These are phyloP conservation scores for Claviceps arundinis DNA, from an alignment of 2,329 filamentous ascomycete species.

Conservation along the genomic window DNA sequence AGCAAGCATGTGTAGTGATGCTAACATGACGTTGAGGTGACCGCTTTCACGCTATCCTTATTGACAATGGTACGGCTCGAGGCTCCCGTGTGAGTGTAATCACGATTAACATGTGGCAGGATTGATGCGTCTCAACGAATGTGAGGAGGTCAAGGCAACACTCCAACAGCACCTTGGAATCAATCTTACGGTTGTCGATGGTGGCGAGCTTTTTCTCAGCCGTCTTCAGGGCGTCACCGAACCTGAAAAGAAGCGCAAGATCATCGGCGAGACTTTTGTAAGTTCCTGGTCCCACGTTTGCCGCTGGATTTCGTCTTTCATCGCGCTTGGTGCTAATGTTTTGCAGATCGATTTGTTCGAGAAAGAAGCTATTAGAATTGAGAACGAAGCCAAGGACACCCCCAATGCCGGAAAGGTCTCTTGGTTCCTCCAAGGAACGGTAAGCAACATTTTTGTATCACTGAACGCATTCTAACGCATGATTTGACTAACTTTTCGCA, in stretches of 20 bases:
- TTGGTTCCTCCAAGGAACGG: conserved; percentile 78
- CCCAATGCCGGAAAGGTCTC: conserved; percentile 60
- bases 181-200: conserved; percentile 80
- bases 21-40: conserved; percentile 1
- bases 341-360: conserved; percentile 61
- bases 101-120: conserved; percentile 11
- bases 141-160: conserved; percentile 65
- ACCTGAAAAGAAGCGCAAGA: conserved; percentile 78
- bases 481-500: background rate
- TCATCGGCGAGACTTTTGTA: conserved; percentile 47
- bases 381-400: conserved; percentile 54
- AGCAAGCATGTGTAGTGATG: background rate
- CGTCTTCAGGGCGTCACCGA: conserved; percentile 61
- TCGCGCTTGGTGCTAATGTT: conserved; percentile 36
- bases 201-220: conserved; percentile 60
- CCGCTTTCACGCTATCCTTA: conserved; percentile 51
- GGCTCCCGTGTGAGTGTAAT: conserved; percentile 17
- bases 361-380: conserved; percentile 55
- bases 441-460: conserved; percentile 33
- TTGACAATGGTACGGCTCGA: conserved; percentile 52
- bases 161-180: conserved; percentile 71
- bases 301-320: too few species aligned
- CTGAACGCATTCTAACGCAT: background rate
- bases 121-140: conserved; percentile 76
- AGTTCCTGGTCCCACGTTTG: background rate